These are phyloP conservation scores for Stagonosporopsis cucurbitacearum DNA, from an alignment of 2,329 filamentous ascomycete species.

Conservation along the genomic window DNA sequence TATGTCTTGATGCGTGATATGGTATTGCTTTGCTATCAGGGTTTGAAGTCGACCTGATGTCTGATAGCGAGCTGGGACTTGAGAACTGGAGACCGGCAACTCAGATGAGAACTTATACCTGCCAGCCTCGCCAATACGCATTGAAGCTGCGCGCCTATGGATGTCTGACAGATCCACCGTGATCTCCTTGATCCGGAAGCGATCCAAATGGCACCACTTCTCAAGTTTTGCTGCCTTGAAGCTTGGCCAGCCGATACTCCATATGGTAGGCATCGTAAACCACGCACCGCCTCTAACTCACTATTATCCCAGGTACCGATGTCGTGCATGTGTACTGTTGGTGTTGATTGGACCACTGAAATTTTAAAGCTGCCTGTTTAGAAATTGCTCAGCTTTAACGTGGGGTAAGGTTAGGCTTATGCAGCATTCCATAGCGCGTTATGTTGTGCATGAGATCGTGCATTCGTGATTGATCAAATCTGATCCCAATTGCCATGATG, in stretches of 20 bases:
- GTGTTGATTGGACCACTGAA: not conserved
- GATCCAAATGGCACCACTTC: not conserved
- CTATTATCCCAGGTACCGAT: not conserved
- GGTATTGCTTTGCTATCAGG: not conserved
- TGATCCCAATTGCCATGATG: not conserved
- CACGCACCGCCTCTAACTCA: not conserved
- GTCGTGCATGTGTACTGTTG: constrained; percentile 1
- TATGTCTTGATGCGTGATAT: not conserved
- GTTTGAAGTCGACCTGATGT: not conserved
- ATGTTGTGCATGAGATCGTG: constrained; percentile 3
- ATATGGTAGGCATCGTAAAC: not conserved
- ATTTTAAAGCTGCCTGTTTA: not conserved
- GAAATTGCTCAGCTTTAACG: not conserved
- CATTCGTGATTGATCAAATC: not conserved
- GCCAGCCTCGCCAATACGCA: not conserved
- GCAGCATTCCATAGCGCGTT: constrained; percentile 2
- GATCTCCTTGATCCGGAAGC: not conserved
- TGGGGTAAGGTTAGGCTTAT: not conserved
- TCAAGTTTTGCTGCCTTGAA: not conserved
- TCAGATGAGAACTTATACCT: not conserved
- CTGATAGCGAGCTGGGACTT: not conserved
- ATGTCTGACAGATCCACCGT: not conserved
- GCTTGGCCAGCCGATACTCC: not conserved
- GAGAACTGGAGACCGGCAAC: not conserved
- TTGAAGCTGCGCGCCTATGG: not conserved